Conservation (phyloP, 1,139 yeast species). For the Suhomyces bribrorum region DNA sequence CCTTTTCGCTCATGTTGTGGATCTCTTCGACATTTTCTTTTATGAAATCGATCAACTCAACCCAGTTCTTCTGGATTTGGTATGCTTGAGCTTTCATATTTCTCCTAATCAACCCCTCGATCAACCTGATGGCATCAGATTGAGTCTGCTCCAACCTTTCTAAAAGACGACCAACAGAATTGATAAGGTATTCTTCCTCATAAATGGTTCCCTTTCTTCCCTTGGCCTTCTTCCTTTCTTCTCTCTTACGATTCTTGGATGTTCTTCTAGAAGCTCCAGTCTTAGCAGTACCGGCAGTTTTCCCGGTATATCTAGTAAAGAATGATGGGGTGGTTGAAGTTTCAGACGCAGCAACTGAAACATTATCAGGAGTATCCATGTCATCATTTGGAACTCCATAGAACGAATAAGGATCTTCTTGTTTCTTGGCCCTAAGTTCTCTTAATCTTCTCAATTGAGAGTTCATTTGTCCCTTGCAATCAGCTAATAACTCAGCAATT, state of each 20-base stretch:
- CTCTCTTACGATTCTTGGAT: slow-evolving; percentile 87
- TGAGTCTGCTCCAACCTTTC: slow-evolving; percentile 78
- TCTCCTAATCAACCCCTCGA: slow-evolving; percentile 78
- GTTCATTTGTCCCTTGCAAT: slow-evolving; percentile 79
- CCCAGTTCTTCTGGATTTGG: slow-evolving; percentile 71
- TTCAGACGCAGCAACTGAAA: slow-evolving; percentile 92
- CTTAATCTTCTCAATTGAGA: slow-evolving; percentile 84
- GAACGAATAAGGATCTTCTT: slow-evolving; percentile 81
- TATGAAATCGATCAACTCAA: slow-evolving; percentile 56
- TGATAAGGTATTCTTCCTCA: slow-evolving; percentile 92
- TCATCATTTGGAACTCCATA: slow-evolving; percentile 66
- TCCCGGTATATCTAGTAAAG: slow-evolving; percentile 93
- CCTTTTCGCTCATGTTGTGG: slow-evolving; percentile 76
- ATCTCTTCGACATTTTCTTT: slow-evolving; percentile 68
- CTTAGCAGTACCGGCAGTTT: slow-evolving; percentile 91
- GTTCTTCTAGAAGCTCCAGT: slow-evolving; percentile 95
- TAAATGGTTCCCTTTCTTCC: slow-evolving; percentile 97
- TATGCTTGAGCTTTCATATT: slow-evolving; percentile 76
- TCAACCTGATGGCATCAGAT: slow-evolving; percentile 69
- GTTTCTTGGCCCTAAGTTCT: slow-evolving; percentile 80
- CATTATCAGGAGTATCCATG: slow-evolving; percentile 84
- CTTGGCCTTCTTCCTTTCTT: slow-evolving; percentile 92
- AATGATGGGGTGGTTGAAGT: slow-evolving; percentile 91
- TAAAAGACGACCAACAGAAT: slow-evolving; percentile 82
- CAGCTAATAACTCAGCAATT: slow-evolving; percentile 86